Evolutionary conservation across 116 monocot species (phyloP).

Genomic region (Cymodocea nodosa): DNA sequence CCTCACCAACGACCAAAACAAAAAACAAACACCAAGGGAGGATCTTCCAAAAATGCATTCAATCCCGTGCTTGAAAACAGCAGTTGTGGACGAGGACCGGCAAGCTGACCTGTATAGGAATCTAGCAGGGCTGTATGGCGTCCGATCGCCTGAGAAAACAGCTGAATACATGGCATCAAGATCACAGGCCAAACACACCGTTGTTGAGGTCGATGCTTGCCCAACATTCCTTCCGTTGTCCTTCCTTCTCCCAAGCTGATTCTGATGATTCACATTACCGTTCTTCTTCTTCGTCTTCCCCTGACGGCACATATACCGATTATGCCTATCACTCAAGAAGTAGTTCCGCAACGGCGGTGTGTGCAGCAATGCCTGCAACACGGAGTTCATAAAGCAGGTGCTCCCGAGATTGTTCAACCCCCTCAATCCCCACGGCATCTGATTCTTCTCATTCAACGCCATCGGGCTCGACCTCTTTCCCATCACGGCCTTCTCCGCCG

Average conservation of each 20-base stretch:
- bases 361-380: conserved; percentile 68
- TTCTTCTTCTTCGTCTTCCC: conserved; percentile 16
- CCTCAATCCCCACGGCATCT: conserved; percentile 37
- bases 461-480: conserved; percentile 22
- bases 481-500: conserved; percentile 19
- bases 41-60: background rate
- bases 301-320: conserved; percentile 37
- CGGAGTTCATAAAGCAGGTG: conserved; percentile 89
- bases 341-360: conserved; percentile 57
- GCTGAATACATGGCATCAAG: conserved; percentile 59
- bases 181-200: conserved; percentile 59
- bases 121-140: conserved; percentile 62
- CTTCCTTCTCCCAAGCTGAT: background rate
- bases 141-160: conserved; percentile 52
- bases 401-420: conserved; percentile 69
- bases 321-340: conserved; percentile 68
- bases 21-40: background rate
- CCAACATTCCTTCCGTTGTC: background rate
- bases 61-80: background rate
- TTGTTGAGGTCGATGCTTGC: background rate
- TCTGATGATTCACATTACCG: background rate
- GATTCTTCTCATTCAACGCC: background rate
- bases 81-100: background rate
- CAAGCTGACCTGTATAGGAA: conserved; percentile 56
- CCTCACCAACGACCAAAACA: background rate